Percentiles rank a stretch among this genome's conserved stretches.
Evolutionary conservation across 1,139 yeast species (phyloP).

Genomic region (Candida pseudocylindracea): DNA sequence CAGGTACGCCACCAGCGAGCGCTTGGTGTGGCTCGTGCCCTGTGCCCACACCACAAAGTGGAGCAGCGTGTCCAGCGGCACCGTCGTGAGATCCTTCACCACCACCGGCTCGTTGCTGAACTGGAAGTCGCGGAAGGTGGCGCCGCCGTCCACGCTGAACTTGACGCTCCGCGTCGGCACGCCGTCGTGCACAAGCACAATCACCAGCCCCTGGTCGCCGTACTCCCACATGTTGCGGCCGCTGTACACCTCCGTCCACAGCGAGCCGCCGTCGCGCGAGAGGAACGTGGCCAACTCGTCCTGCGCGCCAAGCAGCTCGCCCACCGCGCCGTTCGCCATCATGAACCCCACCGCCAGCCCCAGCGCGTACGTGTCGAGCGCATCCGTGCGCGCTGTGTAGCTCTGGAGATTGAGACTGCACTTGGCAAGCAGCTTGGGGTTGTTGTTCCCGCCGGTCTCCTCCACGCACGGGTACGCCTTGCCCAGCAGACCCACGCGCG

Average conservation of each 20-base stretch:
- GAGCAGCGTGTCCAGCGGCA: conserved; percentile 74
- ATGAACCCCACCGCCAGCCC: conserved; percentile 76
- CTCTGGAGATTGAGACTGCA: conserved; percentile 84
- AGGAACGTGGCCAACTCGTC: conserved; percentile 30
- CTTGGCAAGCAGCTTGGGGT: background rate
- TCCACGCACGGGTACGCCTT: conserved; percentile 7
- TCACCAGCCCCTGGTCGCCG: conserved; percentile 84
- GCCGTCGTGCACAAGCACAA: conserved; percentile 42
- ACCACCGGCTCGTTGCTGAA: conserved; percentile 35
- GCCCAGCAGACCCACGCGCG: conserved; percentile 26
- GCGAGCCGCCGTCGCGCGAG: conserved; percentile 70
- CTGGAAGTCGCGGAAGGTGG: conserved; percentile 43
- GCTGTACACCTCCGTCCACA: conserved; percentile 62
- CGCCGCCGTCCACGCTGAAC: conserved; percentile 67
- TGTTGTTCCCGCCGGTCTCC: background rate
- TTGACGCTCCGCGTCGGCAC: conserved; percentile 32
- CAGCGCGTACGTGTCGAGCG: conserved; percentile 71
- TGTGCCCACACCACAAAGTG: conserved; percentile 34
- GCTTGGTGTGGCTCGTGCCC: conserved; percentile 5
- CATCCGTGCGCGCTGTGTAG: conserved; percentile 67
- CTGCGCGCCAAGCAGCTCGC: conserved; percentile 19
- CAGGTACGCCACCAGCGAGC: conserved; percentile 18
- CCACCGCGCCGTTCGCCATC: conserved; percentile 83
- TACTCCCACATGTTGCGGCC: conserved; percentile 84
- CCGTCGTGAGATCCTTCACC: conserved; percentile 64